Base-by-base conservation (phyloP, 108 stramenopile genomes). In the Fragilariopsis cylindrus region DNA sequence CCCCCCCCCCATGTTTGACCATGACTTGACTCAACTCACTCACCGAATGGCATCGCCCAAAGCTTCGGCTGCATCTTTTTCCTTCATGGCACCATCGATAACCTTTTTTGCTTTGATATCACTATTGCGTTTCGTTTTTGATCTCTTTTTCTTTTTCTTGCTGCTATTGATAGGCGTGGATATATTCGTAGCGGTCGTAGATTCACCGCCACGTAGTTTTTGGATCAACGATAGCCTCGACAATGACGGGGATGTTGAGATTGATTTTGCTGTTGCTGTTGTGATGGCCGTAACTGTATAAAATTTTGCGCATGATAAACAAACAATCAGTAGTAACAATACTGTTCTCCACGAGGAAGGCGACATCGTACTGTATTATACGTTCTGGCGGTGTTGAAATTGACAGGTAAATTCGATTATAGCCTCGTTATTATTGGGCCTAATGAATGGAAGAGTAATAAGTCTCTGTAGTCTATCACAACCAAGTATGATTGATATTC, bases 31-130 rank as follows among this genome's bases (percentile, higher is more conserved):
- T 19, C 46, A 42, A 68, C 5, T 39, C 40, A 66, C 82, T 60
- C 70, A 76, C 75, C 87, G 82, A 80, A 91, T 91, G 0, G 87
- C 87, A 76, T 91, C 87, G 4, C 87, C 90, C n/a, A 91, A 47
- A 5, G 80, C 74, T 56, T 84, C 41, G 4, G 90, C 84, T 0
- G 90, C 50, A 81, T 88, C 84, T 53, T 79, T 81, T 47, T 85
- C 80, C 69, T 84, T 79, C 80, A 91, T 72, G 48, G 84, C 84
- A 57, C 83, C 69, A 18, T 77, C 72, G 57, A 91, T 88, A 18
- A 42, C 75, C 49, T 79, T 21, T 72, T 82, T 87, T 4, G 49
- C 48, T 19, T 49, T 52, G 13, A 15, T 53, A 12, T 53, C 15
- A 15, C 5, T 13, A 30, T 19, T 68, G 12, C 21, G 18, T 6